Evolutionary conservation across 2,329 filamentous ascomycete genomes (phyloP).

Genomic region (Fusarium graminum): DNA sequence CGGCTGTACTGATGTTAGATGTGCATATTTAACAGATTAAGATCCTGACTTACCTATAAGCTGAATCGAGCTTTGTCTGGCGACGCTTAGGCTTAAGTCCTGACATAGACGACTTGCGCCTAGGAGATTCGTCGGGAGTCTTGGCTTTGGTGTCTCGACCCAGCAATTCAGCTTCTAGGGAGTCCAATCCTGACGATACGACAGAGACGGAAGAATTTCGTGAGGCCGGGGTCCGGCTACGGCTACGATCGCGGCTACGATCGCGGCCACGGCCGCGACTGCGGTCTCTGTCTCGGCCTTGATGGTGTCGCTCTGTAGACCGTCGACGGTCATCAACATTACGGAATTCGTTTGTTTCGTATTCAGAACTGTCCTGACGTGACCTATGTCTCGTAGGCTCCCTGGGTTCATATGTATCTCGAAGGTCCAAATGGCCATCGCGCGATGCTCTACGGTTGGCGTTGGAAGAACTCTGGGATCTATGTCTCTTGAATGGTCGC

Average conservation of each 20-base stretch:
- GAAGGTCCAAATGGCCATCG: conserved; percentile 8
- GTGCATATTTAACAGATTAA: neutral
- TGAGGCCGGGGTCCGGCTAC: conserved; percentile 47
- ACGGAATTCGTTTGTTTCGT: conserved; percentile 18
- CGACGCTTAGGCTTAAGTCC: conserved; percentile 51
- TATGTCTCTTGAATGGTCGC: conserved; percentile 39
- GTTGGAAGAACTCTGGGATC: conserved; percentile 35
- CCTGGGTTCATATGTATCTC: conserved; percentile 29
- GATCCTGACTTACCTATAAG: conserved; percentile 52
- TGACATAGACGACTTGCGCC: conserved; percentile 40
- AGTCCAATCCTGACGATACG: conserved; percentile 56
- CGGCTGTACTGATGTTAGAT: conserved; percentile 49
- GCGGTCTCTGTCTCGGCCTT: conserved; percentile 28
- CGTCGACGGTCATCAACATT: conserved; percentile 31
- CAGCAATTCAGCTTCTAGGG: conserved; percentile 56
- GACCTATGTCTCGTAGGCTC: conserved; percentile 26
- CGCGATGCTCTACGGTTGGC: conserved; percentile 16
- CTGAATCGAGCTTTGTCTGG: conserved; percentile 54
- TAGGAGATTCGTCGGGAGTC: conserved; percentile 45
- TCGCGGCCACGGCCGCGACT: conserved; percentile 29
- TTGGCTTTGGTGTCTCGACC: conserved; percentile 53
- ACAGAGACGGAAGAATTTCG: conserved; percentile 51
- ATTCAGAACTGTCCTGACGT: conserved; percentile 33
- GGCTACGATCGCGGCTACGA: conserved; percentile 18
- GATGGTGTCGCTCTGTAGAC: conserved; percentile 36